phyloP scores from a whole-genome alignment of 2,329 filamentous ascomycete species.

The Colletotrichum aenigma region DNA sequence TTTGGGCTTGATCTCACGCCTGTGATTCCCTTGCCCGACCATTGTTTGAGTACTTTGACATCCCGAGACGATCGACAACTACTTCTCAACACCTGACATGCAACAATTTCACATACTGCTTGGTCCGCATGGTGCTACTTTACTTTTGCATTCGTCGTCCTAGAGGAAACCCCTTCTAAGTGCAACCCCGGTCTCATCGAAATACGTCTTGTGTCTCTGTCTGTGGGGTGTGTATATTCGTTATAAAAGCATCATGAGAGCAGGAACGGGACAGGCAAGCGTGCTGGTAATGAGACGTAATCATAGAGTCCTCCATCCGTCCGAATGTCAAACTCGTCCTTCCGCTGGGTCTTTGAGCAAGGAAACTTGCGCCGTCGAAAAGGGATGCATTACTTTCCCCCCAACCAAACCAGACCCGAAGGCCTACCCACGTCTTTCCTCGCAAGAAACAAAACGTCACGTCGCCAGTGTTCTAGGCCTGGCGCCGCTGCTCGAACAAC shows the following conservation, averaged over 20 bases:
- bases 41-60: background rate
- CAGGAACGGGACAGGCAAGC: constrained; percentile 4
- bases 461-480: background rate
- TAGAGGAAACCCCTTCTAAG: constrained; percentile 14
- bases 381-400: background rate
- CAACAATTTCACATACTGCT: background rate
- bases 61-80: background rate
- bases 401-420: background rate
- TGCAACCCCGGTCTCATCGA: constrained; percentile 4
- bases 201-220: constrained; percentile 5
- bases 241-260: constrained; percentile 16
- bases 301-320: background rate
- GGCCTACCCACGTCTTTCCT: constrained; percentile 1
- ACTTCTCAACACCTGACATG: background rate
- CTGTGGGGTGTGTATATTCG: constrained; percentile 11
- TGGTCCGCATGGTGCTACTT: background rate
- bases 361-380: background rate
- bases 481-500: constrained; percentile 4
- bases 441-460: constrained; percentile 1
- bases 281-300: constrained; percentile 7
- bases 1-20: background rate
- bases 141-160: constrained; percentile 8
- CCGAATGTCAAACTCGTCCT: background rate
- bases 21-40: background rate
- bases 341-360: background rate